Evolutionary conservation across 805 yeast species (phyloP).

Genomic region (Saccharomyces cerevisiae): DNA sequence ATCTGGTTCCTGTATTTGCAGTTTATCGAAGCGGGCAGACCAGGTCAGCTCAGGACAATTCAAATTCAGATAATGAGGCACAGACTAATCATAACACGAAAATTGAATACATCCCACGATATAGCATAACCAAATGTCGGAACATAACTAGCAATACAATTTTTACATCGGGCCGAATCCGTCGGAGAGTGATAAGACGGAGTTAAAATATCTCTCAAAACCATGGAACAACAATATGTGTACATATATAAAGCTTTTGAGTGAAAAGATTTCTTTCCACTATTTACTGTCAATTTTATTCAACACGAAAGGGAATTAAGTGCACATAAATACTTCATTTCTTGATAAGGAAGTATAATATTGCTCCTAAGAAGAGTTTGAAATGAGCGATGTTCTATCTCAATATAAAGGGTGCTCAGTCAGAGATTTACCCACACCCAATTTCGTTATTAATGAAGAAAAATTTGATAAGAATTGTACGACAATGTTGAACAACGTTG

Average conservation of each 20-base stretch:
- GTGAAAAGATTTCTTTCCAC: neutral
- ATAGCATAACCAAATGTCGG: neutral
- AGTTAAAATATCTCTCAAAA: neutral
- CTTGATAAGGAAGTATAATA: neutral
- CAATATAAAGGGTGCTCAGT: conserved; percentile 31
- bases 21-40: neutral
- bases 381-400: conserved; percentile 11
- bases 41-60: neutral
- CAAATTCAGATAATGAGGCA: neutral
- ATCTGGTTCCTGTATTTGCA: neutral
- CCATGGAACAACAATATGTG: neutral
- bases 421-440: conserved; percentile 39
- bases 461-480: conserved; percentile 37
- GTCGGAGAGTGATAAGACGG: neutral
- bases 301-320: neutral
- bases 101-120: neutral
- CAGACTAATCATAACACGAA: neutral
- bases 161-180: neutral
- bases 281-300: neutral
- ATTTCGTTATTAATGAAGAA: conserved; percentile 35
- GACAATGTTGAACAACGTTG: conserved; percentile 42
- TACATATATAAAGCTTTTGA: neutral
- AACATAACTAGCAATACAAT: neutral
- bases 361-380: neutral
- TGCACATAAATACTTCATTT: neutral